A percentile compares a stretch with the other conserved stretches of the same genome.
These are phyloP conservation scores for Epichloe festucae DNA, from an alignment of 2,329 filamentous ascomycete species.

Conservation along the genomic window DNA sequence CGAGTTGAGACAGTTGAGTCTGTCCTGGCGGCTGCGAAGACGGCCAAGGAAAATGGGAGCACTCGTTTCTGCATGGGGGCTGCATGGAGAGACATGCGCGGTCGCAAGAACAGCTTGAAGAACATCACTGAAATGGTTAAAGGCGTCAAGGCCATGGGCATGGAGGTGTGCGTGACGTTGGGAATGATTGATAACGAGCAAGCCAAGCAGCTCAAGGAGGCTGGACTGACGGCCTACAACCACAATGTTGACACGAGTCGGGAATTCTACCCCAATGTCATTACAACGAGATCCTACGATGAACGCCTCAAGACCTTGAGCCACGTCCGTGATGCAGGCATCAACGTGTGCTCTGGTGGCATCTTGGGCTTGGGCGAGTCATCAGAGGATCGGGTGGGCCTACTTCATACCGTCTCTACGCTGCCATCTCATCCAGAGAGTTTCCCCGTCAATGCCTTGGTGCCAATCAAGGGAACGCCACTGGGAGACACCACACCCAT, in stretches of 20 bases:
- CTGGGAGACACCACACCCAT: conserved; percentile 62
- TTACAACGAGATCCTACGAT: conserved; percentile 77
- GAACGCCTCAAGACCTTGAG: conserved; percentile 69
- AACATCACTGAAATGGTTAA: conserved; percentile 80
- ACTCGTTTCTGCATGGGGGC: conserved; percentile 94
- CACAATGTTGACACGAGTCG: conserved; percentile 87
- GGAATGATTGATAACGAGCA: conserved; percentile 81
- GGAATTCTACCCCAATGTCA: conserved; percentile 78
- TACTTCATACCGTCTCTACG: conserved; percentile 71
- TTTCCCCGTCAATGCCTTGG: conserved; percentile 82
- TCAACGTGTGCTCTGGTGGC: conserved; percentile 82
- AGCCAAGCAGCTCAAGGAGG: conserved; percentile 69
- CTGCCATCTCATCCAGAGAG: conserved; percentile 75
- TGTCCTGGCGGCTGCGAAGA: conserved; percentile 64
- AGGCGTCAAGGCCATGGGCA: conserved; percentile 66
- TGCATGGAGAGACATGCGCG: conserved; percentile 88
- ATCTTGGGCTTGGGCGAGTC: conserved; percentile 78
- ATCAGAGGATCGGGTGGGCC: conserved; percentile 64
- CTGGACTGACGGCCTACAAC: conserved; percentile 83
- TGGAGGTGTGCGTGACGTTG: conserved; percentile 88
- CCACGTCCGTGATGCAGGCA: conserved; percentile 72
- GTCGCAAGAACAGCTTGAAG: conserved; percentile 68
- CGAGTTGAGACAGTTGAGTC: conserved; percentile 69
- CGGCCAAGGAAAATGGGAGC: conserved; percentile 71
- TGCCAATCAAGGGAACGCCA: conserved; percentile 83